phyloP scores from a whole-genome alignment of 805 yeast genomes.

The Zygosaccharomyces rouxii region DNA sequence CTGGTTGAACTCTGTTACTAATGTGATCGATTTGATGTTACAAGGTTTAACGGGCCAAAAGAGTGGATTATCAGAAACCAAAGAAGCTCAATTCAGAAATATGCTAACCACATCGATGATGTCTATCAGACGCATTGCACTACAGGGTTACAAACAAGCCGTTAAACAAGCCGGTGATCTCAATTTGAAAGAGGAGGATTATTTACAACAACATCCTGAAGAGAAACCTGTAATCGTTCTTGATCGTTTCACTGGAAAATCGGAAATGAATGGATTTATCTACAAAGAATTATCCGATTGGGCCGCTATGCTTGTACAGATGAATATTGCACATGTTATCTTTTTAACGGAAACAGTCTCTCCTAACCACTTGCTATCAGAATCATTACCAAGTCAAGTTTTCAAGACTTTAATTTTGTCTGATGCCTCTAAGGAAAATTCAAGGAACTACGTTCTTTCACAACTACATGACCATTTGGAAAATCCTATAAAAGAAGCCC shows the following conservation, averaged over 20 bases:
- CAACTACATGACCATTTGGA: constrained; percentile 40
- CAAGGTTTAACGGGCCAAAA: constrained; percentile 94
- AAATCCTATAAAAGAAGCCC: constrained; percentile 9
- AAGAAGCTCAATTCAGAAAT: constrained; percentile 74
- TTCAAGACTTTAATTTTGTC: constrained; percentile 69
- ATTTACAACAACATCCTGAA: constrained; percentile 78
- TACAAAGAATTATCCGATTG: constrained; percentile 79
- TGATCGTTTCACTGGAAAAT: constrained; percentile 61
- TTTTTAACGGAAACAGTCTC: constrained; percentile 84
- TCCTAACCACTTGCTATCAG: constrained; percentile 59
- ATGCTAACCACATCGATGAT: constrained; percentile 68
- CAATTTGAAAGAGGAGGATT: constrained; percentile 67
- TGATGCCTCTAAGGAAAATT: constrained; percentile 73
- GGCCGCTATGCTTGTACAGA: constrained; percentile 72
- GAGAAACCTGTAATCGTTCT: constrained; percentile 81
- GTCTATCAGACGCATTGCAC: constrained; percentile 66
- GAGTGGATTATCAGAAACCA: constrained; percentile 79
- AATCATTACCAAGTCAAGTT: constrained; percentile 80
- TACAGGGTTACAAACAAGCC: constrained; percentile 41
- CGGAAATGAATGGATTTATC: constrained; percentile 59
- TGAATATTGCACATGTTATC: constrained; percentile 85
- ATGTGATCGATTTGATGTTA: constrained; percentile 75
- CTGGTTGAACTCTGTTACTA: constrained; percentile 79
- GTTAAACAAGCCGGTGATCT: constrained; percentile 30
- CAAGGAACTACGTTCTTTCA: constrained; percentile 62